Conservation (phyloP, 306 rosid genomes). For the Castanea mollissima region DNA sequence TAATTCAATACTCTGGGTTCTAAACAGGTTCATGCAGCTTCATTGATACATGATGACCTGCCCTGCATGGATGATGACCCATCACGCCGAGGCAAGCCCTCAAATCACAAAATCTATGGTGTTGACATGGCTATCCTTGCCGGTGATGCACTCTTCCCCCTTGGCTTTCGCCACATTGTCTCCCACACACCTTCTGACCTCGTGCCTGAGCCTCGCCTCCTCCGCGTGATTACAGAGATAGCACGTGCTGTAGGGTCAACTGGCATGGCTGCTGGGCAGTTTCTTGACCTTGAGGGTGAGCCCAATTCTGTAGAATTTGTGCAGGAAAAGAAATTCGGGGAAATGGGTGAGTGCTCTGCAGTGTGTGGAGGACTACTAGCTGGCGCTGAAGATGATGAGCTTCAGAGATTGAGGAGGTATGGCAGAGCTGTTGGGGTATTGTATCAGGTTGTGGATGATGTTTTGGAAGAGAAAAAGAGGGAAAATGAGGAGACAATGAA, state of each 20-base stretch:
- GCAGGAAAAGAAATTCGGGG: conserved; percentile 94
- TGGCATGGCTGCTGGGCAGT: conserved; percentile 98
- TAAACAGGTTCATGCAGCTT: conserved; percentile 88
- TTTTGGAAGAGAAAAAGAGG: conserved; percentile 45
- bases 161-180: conserved; percentile 90
- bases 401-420: conserved; percentile 79
- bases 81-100: conserved; percentile 85
- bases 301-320: conserved; percentile 65
- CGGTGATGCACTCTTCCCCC: conserved; percentile 89
- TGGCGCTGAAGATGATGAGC: conserved; percentile 72
- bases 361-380: conserved; percentile 90
- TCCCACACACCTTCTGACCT: conserved; percentile 71
- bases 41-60: conserved; percentile 91
- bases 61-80: conserved; percentile 94
- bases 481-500: conserved; percentile 30
- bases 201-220: conserved; percentile 62
- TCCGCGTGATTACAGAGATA: conserved; percentile 83
- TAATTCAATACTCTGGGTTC: neutral
- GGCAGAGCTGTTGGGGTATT: conserved; percentile 89
- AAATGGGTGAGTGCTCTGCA: conserved; percentile 89
- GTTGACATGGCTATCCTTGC: conserved; percentile 94
- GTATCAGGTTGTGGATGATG: conserved; percentile 71
- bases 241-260: conserved; percentile 88
- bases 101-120: conserved; percentile 76
- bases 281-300: conserved; percentile 79